Percentiles rank a stretch among this genome's conserved stretches.
phyloP scores from a whole-genome alignment of 2,329 filamentous ascomycete species.

The Botryosphaeria dothidea region DNA sequence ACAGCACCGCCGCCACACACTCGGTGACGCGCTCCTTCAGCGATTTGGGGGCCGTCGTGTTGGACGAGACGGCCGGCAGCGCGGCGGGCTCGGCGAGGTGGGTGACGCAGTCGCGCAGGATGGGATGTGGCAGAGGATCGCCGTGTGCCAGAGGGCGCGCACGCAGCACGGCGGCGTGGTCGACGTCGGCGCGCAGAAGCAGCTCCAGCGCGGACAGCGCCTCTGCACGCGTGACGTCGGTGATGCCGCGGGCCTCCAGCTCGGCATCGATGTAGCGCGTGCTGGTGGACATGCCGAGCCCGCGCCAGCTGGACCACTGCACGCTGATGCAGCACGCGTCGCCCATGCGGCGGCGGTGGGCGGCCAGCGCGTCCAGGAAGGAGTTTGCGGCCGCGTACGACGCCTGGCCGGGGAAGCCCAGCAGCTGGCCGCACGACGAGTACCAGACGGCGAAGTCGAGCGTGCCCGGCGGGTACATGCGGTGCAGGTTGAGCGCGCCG shows the following conservation, averaged over 20 bases:
- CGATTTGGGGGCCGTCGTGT: conserved; percentile 28
- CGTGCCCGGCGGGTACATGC: conserved; percentile 31
- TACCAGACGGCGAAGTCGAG: conserved; percentile 26
- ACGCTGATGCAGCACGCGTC: conserved; percentile 44
- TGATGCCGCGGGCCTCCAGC: conserved; percentile 45
- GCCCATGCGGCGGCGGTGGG: conserved; percentile 31
- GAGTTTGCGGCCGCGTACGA: conserved; percentile 25
- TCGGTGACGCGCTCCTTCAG: conserved; percentile 35
- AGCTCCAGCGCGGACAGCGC: conserved; percentile 47
- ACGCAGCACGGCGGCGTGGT: conserved; percentile 42
- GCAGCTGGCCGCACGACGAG: conserved; percentile 5
- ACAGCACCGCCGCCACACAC: conserved; percentile 37
- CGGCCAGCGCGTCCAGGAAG: conserved; percentile 23
- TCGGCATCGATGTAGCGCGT: conserved; percentile 44
- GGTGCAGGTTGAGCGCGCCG: conserved; percentile 29
- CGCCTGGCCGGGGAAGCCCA: conserved; percentile 15
- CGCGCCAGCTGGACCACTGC: conserved; percentile 47
- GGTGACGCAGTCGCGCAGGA: conserved; percentile 32
- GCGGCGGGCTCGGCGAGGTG: conserved; percentile 10
- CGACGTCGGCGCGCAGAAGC: conserved; percentile 35
- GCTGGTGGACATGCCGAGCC: conserved; percentile 40
- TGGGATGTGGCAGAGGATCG: conserved; percentile 29
- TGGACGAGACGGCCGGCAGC: background rate
- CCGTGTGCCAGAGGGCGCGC: conserved; percentile 32
- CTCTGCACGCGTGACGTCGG: conserved; percentile 43